Percentiles rank a stretch among this genome's conserved stretches.
phyloP scores from a whole-genome alignment of 2,329 filamentous ascomycete genomes.

The Colletotrichum salicis region DNA sequence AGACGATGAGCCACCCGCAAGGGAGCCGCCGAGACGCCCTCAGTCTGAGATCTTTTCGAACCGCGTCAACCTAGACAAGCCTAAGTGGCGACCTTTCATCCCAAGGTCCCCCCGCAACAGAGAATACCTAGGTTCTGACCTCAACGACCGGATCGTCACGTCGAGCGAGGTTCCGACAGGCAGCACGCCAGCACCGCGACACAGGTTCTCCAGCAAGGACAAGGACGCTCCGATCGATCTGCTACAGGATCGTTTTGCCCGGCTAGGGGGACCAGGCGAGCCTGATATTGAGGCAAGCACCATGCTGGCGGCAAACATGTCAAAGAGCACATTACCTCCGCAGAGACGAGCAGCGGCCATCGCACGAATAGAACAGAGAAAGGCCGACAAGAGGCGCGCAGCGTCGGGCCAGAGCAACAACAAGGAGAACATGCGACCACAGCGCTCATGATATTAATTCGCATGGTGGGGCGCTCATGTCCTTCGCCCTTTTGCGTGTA shows the following conservation, averaged over 20 bases:
- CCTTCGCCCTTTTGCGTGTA: slow-evolving; percentile 12
- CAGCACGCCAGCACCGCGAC: slow-evolving; percentile 39
- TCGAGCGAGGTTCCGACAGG: slow-evolving; percentile 41
- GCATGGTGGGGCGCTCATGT: slow-evolving; percentile 19
- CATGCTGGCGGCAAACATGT: slow-evolving; percentile 50
- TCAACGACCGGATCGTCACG: slow-evolving; percentile 44
- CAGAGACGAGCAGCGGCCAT: slow-evolving; percentile 65
- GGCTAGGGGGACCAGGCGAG: slow-evolving; percentile 55
- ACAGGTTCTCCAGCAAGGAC: slow-evolving; percentile 38
- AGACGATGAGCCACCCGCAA: slow-evolving; percentile 22
- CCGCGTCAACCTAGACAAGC: slow-evolving; percentile 42
- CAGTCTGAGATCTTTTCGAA: slow-evolving; percentile 26
- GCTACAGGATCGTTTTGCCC: slow-evolving; percentile 56
- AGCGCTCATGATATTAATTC: slow-evolving; percentile 20
- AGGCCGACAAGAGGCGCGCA: slow-evolving; percentile 59
- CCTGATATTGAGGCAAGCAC: slow-evolving; percentile 46
- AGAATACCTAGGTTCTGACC: slow-evolving; percentile 48
- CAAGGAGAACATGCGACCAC: slow-evolving; percentile 64
- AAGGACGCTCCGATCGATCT: slow-evolving; percentile 55
- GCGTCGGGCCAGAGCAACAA: slow-evolving; percentile 48
- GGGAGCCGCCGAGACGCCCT: slow-evolving; percentile 11
- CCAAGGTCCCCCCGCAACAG: slow-evolving; percentile 53
- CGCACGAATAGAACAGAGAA: slow-evolving; percentile 64
- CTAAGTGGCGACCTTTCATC: slow-evolving; percentile 55
- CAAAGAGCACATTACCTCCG: slow-evolving; percentile 58